Conservation (phyloP, 2,329 filamentous ascomycete genomes). For the Dactylellina parvicollis region DNA sequence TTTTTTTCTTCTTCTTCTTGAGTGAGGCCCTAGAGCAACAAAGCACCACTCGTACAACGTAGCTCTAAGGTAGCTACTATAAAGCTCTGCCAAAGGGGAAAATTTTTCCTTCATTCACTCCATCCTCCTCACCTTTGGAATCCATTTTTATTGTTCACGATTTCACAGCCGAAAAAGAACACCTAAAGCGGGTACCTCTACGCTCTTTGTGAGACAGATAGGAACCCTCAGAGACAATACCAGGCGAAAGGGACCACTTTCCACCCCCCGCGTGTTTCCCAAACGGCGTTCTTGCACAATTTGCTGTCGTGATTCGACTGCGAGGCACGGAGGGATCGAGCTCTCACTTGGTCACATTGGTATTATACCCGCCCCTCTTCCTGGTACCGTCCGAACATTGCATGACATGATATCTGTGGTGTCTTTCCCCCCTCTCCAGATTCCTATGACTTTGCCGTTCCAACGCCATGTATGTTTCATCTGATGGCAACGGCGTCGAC, state of each 20-base stretch:
- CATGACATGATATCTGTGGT: constrained; percentile 43
- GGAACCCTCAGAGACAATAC: constrained; percentile 23
- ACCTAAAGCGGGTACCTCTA: constrained; percentile 33
- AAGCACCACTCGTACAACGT: constrained; percentile 41
- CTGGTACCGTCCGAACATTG: constrained; percentile 52
- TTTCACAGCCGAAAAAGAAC: constrained; percentile 17
- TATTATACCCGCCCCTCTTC: constrained; percentile 52
- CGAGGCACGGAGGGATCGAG: constrained; percentile 23
- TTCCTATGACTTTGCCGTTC: constrained; percentile 3
- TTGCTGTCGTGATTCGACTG: constrained; percentile 32
- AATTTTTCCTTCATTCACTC: constrained; percentile 46
- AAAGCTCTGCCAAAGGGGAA: constrained; percentile 54
- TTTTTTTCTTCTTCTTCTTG: constrained; percentile 36
- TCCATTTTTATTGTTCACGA: constrained; percentile 44
- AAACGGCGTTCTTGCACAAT: constrained; percentile 17
- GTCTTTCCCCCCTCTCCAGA: constrained; percentile 8
- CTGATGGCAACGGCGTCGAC: constrained; percentile 1
- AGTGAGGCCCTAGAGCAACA: constrained; percentile 34
- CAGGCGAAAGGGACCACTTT: constrained; percentile 20
- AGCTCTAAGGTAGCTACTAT: constrained; percentile 47
- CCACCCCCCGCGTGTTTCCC: constrained; percentile 20
- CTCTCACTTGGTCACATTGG: constrained; percentile 44
- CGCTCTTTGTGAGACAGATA: constrained; percentile 48
- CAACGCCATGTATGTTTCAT: constrained; percentile 46
- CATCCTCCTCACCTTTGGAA: constrained; percentile 37